Percentiles rank a stretch among this genome's conserved stretches.
Conservation (phyloP, 352 stramenopile genomes). For the Pelagophyceae sp. region DNA sequence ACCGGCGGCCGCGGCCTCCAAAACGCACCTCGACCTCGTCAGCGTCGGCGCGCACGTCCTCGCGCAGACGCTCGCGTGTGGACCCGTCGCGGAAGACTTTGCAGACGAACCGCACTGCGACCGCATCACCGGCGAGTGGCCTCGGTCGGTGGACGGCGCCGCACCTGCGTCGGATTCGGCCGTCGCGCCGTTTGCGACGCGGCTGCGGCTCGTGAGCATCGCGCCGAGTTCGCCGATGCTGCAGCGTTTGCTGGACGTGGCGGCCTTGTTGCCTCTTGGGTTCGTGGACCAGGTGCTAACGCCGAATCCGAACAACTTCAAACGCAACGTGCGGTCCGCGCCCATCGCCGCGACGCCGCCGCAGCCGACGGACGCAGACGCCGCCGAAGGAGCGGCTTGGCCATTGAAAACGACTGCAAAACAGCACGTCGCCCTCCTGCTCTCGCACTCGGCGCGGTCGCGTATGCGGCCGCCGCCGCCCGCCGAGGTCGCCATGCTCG, state of each 20-base stretch:
- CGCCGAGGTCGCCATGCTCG: background rate
- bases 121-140: too few species aligned
- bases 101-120: too few species aligned
- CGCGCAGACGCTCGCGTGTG: background rate
- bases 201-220: background rate
- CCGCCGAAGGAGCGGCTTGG: background rate
- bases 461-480: too few species aligned
- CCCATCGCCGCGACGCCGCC: background rate
- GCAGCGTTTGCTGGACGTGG: background rate
- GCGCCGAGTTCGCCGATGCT: background rate
- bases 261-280: background rate
- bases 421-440: background rate
- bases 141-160: too few species aligned
- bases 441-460: background rate
- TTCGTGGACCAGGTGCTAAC: background rate
- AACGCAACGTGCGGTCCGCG: background rate
- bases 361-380: too few species aligned
- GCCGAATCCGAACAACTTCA: background rate
- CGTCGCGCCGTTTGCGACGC: too few species aligned
- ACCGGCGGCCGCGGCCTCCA: too few species aligned
- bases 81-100: too few species aligned
- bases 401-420: background rate
- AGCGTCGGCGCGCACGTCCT: background rate
- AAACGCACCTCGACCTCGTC: background rate
- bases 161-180: background rate